Evolutionary conservation across 352 stramenopile species (phyloP).

Genomic region (Pythium biforme): DNA sequence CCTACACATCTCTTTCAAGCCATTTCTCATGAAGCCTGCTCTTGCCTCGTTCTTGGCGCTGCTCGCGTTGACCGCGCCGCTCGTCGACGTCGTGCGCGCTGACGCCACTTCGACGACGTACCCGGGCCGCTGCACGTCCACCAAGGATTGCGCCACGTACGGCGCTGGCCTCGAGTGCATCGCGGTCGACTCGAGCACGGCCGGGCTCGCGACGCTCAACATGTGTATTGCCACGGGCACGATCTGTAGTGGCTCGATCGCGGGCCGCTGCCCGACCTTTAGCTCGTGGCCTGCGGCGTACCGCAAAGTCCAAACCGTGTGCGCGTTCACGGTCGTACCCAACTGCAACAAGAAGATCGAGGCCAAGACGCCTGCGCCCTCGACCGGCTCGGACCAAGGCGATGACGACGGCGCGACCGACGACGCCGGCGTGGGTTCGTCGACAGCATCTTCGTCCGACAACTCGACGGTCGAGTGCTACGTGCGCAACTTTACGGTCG

Average conservation of each 20-base stretch:
- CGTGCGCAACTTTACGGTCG: conserved; percentile 57
- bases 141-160: conserved; percentile 53
- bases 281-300: conserved; percentile 70
- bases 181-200: conserved; percentile 58
- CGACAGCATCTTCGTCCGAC: conserved; percentile 15
- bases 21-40: conserved; percentile 30
- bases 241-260: conserved; percentile 62
- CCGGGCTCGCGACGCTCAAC: conserved; percentile 54
- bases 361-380: conserved; percentile 34
- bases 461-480: conserved; percentile 66
- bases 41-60: not conserved
- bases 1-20: conserved; percentile 10
- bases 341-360: conserved; percentile 65
- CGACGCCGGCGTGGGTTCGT: conserved; percentile 26
- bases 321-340: conserved; percentile 54
- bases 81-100: conserved; percentile 11
- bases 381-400: conserved; percentile 17
- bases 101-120: conserved; percentile 42
- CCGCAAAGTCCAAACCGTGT: conserved; percentile 66
- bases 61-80: conserved; percentile 10
- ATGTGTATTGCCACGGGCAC: conserved; percentile 60
- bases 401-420: conserved; percentile 4
- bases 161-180: conserved; percentile 65
- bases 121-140: conserved; percentile 51
- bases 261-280: conserved; percentile 70